Conservation (phyloP, 1,284 basidiomycete species). For the Marasmius tenuissimus region DNA sequence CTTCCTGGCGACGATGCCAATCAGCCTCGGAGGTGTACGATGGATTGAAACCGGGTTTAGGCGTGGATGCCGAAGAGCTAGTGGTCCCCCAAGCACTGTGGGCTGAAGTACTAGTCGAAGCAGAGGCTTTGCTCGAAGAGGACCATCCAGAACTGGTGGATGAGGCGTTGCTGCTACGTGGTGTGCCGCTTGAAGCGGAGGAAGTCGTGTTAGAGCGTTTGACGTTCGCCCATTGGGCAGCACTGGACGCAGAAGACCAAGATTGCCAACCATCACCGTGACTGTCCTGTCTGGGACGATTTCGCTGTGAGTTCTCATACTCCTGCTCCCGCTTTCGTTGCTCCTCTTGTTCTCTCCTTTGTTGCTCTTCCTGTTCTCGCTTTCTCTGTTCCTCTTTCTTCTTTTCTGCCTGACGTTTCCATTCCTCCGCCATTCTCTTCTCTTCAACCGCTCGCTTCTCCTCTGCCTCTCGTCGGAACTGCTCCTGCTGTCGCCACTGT, state of each 20-base stretch:
- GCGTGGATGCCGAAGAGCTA: constrained; percentile 22
- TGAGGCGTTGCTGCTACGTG: constrained; percentile 24
- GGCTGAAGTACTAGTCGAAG: constrained; percentile 20
- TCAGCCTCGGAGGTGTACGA: constrained; percentile 41
- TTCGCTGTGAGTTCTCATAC: constrained; percentile 34
- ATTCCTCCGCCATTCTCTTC: constrained; percentile 10
- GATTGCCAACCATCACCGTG: constrained; percentile 22
- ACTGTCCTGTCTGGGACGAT: constrained; percentile 31
- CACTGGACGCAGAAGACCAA: constrained; percentile 8
- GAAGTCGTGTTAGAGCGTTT: constrained; percentile 12
- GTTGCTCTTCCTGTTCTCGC: constrained; percentile 25
- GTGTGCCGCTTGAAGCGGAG: constrained; percentile 14
- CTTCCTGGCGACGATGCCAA: constrained; percentile 56
- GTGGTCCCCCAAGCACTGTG: constrained; percentile 8
- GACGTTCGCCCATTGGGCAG: constrained; percentile 2
- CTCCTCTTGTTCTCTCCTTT: constrained; percentile 35
- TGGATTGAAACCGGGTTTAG: constrained; percentile 10
- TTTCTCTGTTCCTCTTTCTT: not conserved
- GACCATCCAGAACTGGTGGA: constrained; percentile 25
- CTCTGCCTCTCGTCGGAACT: constrained; percentile 19
- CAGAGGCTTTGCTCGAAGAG: constrained; percentile 1
- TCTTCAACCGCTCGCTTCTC: constrained; percentile 9
- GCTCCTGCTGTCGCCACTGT: constrained; percentile 10
- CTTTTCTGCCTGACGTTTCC: not conserved
- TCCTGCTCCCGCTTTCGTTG: constrained; percentile 47